Base-by-base conservation (phyloP, 805 yeast species). In the Starmerella ratchasimensis region DNA sequence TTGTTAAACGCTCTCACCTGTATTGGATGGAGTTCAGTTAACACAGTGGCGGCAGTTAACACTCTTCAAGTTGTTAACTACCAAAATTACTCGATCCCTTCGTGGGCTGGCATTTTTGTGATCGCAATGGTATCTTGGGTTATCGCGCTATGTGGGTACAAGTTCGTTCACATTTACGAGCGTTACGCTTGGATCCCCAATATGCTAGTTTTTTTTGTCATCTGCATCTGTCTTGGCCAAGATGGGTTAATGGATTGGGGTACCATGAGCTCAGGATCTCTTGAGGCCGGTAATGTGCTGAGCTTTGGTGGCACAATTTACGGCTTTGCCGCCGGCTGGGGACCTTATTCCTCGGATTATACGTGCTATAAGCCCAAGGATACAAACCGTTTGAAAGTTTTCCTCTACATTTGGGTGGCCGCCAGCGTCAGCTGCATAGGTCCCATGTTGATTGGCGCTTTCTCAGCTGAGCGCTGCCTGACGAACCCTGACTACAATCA, bases 321-420 rank as follows among this genome's bases (percentile, higher is more conserved):
- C 51, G 95, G 95, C 46, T 84, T 77, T 54, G 93, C 94, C 35
- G 72, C 94, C 38, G 95, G 95, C 45, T 84, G 96, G 96, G 73
- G 93, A 39, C 76, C 94, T 15, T 82, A 76, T 51, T 90, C 95
- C 20, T 74, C 93, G 36, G 96, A 84, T 62, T 86, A 84, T 63
- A 82, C 94, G 34, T 83, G 78, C 31, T 86, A 82, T 64, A 82
- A 80, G 71, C 81, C 79, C 48, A 64, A 69, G 51, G 67, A 71
- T 52, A 72, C 76, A 46, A 70, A 69, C 58, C 63, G 72, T 31
- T 46, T 48, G 54, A 75, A 65, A 54, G 65, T 82, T 39, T 83
- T 82, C 63, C 56, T 69, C 38, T 69, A 74, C 46, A 72, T 84
- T 39, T 57, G 71, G 42, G 45, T 60, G 31, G 93, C 93, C 49